Percentiles rank a stretch among this genome's conserved stretches.
phyloP scores from a whole-genome alignment of 345 rosid species.

The Brassica carinata region DNA sequence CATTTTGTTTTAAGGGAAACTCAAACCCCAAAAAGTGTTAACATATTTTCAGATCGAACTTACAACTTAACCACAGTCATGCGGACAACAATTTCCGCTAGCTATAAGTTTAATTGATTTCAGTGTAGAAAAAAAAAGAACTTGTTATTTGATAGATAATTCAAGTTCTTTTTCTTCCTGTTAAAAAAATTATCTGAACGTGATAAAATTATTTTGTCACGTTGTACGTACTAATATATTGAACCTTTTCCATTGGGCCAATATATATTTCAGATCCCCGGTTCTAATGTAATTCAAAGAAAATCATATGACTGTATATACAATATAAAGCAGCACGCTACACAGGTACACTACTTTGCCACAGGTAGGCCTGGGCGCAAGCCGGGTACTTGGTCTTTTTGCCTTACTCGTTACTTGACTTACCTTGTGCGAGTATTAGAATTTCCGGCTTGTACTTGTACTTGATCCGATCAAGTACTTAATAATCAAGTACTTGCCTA shows the following conservation, averaged over 20 bases:
- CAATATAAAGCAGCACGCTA: neutral
- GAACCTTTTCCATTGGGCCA: neutral
- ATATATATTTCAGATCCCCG: neutral
- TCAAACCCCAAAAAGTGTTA: too few relatives aligned
- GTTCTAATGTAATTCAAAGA: neutral
- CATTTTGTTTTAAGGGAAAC: too few relatives aligned
- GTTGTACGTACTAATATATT: too few relatives aligned
- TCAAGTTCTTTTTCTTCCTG: neutral
- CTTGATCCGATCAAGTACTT: too few relatives aligned
- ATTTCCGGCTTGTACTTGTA: too few relatives aligned
- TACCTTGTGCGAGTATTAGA: too few relatives aligned
- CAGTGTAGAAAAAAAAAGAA: too few relatives aligned
- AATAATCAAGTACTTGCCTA: too few relatives aligned
- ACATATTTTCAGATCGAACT: neutral
- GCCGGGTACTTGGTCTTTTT: too few relatives aligned
- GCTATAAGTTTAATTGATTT: too few relatives aligned
- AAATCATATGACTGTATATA: conserved; percentile 1
- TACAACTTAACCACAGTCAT: neutral
- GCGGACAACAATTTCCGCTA: neutral
- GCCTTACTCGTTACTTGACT: too few relatives aligned
- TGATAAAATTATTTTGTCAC: neutral
- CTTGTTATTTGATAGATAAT: neutral
- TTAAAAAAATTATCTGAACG: neutral
- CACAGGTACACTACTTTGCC: neutral
- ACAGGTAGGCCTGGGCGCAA: neutral